Base-by-base conservation (phyloP, 768 basidiomycete species). In the Cubamyces sp. region DNA sequence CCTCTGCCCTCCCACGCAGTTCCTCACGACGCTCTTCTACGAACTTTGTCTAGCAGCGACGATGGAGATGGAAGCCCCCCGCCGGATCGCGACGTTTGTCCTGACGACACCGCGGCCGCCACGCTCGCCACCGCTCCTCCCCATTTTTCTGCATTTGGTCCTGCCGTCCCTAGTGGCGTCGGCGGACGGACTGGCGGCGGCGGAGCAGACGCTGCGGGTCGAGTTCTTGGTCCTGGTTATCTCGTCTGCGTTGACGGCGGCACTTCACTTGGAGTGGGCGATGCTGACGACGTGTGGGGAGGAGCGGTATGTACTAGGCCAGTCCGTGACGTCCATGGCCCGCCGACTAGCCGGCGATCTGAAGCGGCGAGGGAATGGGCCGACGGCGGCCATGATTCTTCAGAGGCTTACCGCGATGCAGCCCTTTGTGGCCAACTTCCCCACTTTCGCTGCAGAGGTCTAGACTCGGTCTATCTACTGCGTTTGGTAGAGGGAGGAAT, bases 361-460 rank as follows among this genome's bases (percentile, higher is more conserved):
- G 47, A 82, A 83, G 16, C 72, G 75, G 43, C 81, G 80, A 59
- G 84, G 79, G 64, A 65, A 70, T 9, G 84, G 82, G 65, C 74
- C 74, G 47, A 83, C 55, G 28, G 55, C 83, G n/a, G 82, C 83
- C 56, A 76, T 79, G 18, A 78, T 92, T 52, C 73, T 84, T 37
- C 86, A 91, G 66, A 80, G 85, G 47, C 73, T 93, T 47, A 76
- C 82, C 23, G 79, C 87, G 18, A 84, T 84, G 8, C 82, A 84
- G 57, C 78, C 85, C 0, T 91, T 92, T 70, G 82, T 87, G 12
- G 79, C 87, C 34, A 92, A 87, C 68, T 92, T 92, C 74, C 90
- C 90, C 4, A 82, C 82, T 21, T 91, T 91, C 72, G 82, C 73
- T 56, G 74, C 73, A 12, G 74, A 74, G 51, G 53, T 69, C 47